phyloP scores from a whole-genome alignment of 1,284 basidiomycete species.

The Ceratobasidium sp. region DNA sequence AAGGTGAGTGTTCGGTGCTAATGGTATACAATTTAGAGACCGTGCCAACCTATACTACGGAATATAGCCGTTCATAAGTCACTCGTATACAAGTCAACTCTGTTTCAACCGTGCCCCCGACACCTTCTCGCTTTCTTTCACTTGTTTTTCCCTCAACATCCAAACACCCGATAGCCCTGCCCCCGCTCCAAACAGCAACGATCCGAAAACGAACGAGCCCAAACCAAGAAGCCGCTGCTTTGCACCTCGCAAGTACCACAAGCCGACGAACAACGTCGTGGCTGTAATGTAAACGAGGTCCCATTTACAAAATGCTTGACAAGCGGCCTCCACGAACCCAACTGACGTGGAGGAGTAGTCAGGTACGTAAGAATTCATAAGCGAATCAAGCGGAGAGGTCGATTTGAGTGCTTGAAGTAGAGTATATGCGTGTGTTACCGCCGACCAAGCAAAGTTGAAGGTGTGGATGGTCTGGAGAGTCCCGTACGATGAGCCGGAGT shows the following conservation, averaged over 20 bases:
- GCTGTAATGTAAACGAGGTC: slow-evolving; percentile 17
- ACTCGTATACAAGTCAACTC: not conserved
- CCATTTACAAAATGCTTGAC: slow-evolving; percentile 23
- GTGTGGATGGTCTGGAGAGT: slow-evolving; percentile 6
- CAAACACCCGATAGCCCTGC: slow-evolving; percentile 25
- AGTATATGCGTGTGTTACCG: slow-evolving; percentile 16
- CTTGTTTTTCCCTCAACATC: slow-evolving; percentile 32
- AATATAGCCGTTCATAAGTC: not conserved
- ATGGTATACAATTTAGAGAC: no score
- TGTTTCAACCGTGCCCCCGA: not conserved
- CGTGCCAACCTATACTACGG: no score
- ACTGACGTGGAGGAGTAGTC: slow-evolving; percentile 6
- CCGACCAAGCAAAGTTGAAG: slow-evolving; percentile 22
- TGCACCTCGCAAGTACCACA: slow-evolving; percentile 21
- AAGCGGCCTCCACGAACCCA: not conserved
- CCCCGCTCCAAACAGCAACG: slow-evolving; percentile 9
- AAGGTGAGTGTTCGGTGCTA: no score
- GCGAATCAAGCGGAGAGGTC: slow-evolving; percentile 11
- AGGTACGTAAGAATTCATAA: slow-evolving; percentile 21
- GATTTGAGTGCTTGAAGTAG: slow-evolving; percentile 13
- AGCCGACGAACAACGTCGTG: slow-evolving; percentile 14
- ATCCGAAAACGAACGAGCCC: slow-evolving; percentile 2
- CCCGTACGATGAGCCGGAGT: not conserved
- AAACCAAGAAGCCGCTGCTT: not conserved
- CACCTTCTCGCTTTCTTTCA: not conserved